Evolutionary conservation across 1,139 yeast genomes (phyloP).

Genomic region (Geotrichum histeridarum): DNA sequence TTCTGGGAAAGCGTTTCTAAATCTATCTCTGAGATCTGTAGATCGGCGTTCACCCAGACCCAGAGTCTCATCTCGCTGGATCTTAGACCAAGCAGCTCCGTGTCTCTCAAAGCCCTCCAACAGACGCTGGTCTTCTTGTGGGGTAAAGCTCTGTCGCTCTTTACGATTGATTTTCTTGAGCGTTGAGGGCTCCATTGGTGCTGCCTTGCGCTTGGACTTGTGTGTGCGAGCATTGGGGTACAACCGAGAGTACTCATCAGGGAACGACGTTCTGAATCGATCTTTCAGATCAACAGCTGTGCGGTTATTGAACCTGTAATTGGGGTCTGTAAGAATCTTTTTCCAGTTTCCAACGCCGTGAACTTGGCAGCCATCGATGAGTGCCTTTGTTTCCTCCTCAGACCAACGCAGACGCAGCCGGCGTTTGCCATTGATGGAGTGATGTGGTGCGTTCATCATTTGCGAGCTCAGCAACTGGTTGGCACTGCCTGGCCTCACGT

Average conservation of each 20-base stretch:
- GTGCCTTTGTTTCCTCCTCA: slow-evolving; percentile 40
- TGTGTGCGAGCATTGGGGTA: slow-evolving; percentile 46
- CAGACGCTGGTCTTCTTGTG: slow-evolving; percentile 69
- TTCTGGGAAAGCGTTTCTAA: slow-evolving; percentile 45
- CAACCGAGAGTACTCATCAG: slow-evolving; percentile 42
- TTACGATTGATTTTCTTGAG: slow-evolving; percentile 42
- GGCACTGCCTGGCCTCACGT: background rate
- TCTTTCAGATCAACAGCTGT: slow-evolving; percentile 44
- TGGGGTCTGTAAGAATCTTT: slow-evolving; percentile 41
- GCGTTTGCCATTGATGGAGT: slow-evolving; percentile 26
- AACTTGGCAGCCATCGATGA: slow-evolving; percentile 42
- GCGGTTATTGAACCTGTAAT: slow-evolving; percentile 40
- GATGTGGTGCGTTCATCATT: slow-evolving; percentile 19
- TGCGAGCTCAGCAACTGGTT: slow-evolving; percentile 1
- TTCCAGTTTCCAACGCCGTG: slow-evolving; percentile 48
- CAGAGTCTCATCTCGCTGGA: slow-evolving; percentile 43
- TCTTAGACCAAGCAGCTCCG: slow-evolving; percentile 90
- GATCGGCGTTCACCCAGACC: slow-evolving; percentile 40
- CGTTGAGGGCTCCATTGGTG: slow-evolving; percentile 20
- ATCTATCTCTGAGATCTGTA: slow-evolving; percentile 44
- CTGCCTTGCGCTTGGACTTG: slow-evolving; percentile 32
- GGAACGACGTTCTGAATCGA: slow-evolving; percentile 43
- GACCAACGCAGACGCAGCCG: slow-evolving; percentile 41
- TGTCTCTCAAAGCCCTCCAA: slow-evolving; percentile 61
- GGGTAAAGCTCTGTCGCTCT: slow-evolving; percentile 47